Percentiles rank a stretch among this genome's conserved stretches.
phyloP scores from a whole-genome alignment of 805 yeast species.

The Diddensiella transvaalensis region DNA sequence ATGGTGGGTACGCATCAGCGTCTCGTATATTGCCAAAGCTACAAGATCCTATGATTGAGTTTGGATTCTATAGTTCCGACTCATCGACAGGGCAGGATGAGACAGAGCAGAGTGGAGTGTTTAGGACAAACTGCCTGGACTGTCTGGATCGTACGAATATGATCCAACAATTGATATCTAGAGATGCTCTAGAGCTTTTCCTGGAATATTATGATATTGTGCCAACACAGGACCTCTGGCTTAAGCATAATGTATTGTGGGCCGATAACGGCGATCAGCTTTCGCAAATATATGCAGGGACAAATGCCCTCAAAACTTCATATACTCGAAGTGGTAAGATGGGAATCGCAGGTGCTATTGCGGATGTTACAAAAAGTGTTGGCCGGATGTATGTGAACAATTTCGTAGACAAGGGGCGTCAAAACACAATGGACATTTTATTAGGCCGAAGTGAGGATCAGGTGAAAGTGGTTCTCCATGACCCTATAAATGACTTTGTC shows the following conservation, averaged over 20 bases:
- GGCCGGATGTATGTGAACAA: conserved; percentile 94
- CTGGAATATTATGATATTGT: conserved; percentile 44
- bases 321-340: conserved; percentile 93
- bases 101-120: conserved; percentile 83
- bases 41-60: conserved; percentile 62
- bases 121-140: conserved; percentile 90
- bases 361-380: conserved; percentile 95
- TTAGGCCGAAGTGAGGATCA: conserved; percentile 80
- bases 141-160: conserved; percentile 93
- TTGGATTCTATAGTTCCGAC: conserved; percentile 82
- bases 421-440: conserved; percentile 80
- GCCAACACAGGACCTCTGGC: conserved; percentile 48
- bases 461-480: conserved; percentile 66
- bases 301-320: conserved; percentile 93
- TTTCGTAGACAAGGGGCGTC: conserved; percentile 88
- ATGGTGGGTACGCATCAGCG: conserved; percentile 85
- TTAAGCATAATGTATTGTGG: conserved; percentile 86
- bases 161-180: conserved; percentile 71
- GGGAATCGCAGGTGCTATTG: conserved; percentile 95
- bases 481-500: conserved; percentile 87
- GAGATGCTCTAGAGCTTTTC: conserved; percentile 53
- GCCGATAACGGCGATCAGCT: conserved; percentile 98
- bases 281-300: conserved; percentile 94
- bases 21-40: conserved; percentile 60
- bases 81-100: conserved; percentile 48